These are phyloP conservation scores for Botrytis hyacinthi DNA, from an alignment of 2,329 filamentous ascomycete genomes.

Conservation along the genomic window DNA sequence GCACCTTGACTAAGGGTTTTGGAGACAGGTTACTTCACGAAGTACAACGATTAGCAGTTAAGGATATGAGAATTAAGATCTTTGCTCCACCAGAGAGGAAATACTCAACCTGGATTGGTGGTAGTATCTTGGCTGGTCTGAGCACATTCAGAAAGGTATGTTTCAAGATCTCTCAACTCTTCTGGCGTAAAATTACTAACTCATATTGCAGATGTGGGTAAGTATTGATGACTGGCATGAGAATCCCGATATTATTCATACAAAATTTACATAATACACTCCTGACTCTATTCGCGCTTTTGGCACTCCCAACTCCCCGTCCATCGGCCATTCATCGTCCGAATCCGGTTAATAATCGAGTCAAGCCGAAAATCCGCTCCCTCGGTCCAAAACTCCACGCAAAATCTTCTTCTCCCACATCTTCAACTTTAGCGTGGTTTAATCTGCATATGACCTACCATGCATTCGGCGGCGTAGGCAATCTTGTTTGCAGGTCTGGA, in stretches of 20 bases:
- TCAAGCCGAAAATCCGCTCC: background rate
- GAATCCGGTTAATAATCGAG: slow-evolving; percentile 3
- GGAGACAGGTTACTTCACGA: slow-evolving; percentile 89
- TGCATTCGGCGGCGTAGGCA: slow-evolving; percentile 16
- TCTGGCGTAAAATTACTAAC: slow-evolving; percentile 25
- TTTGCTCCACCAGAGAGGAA: slow-evolving; percentile 96
- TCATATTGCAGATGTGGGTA: slow-evolving; percentile 83
- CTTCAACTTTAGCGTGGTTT: slow-evolving; percentile 19
- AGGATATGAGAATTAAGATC: slow-evolving; percentile 99
- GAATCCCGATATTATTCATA: slow-evolving; percentile 98
- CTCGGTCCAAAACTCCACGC: background rate
- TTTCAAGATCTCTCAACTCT: slow-evolving; percentile 14
- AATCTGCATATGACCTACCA: slow-evolving; percentile 10
- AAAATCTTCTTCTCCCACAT: slow-evolving; percentile 2
- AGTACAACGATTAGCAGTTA: slow-evolving; percentile 88
- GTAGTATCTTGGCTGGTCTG: slow-evolving; percentile 91
- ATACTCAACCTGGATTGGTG: slow-evolving; percentile 98
- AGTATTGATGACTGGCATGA: slow-evolving; percentile 99
- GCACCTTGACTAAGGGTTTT: slow-evolving; percentile 94
- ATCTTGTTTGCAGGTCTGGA: slow-evolving; percentile 1
- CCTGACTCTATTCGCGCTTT: background rate
- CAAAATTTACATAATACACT: slow-evolving; percentile 74
- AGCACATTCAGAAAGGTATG: slow-evolving; percentile 97
- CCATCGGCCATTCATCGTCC: background rate
- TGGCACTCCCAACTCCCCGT: background rate